Evolutionary conservation across 176 grass and related monocot genomes (phyloP), one percentile per base, ranked within the genome.

Genomic region (Oryza rufipogon): DNA sequence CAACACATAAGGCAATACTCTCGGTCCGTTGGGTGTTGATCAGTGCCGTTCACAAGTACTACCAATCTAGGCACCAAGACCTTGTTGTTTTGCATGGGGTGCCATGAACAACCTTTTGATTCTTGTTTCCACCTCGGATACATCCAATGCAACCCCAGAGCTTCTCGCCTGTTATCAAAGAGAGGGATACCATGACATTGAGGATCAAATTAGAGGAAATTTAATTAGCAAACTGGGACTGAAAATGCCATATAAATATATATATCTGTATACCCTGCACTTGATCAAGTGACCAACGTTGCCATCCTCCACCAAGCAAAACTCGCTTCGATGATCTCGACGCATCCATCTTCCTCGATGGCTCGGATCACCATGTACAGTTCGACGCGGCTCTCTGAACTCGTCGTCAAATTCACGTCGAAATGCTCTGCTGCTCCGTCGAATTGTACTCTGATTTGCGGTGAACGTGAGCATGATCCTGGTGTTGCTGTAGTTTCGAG

Each of bases 251-350:
- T 8, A 41, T 41, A 41, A 2, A 32, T 8, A 41, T 41, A 41
- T 30, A 32, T 32, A 32, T 32, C 30, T 39, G 5, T 7, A 3
- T 85, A 84, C 83, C 83, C 13, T 78, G 66, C 83, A 85, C 66
- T 85, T 85, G 36, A 85, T 58, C 36, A 41, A 9, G 83, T 78
- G 68, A 56, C 30, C 51, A 44, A 46, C n/a, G 34, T 46, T 70
- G 65, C 23, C 25, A 45, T 70, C 23, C 4, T 70, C 74, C 19
- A 70, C 65, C 3, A 63, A 14, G 36, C 74, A 70, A n/a, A 85
- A 42, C 39, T 70, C 23, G 74, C 83, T 6, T 77, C n/a, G 10
- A 85, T 5, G 36, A 85, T 44, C 46, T 85, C 74, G 22, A 85
- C n/a, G 49, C 23, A 1, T 34, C 28, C 20, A 34, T 78, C 74